A percentile compares a stretch with the other conserved stretches of the same genome.
phyloP scores from a whole-genome alignment of 2,329 filamentous ascomycete species.

The Aspergillus clavatus region DNA sequence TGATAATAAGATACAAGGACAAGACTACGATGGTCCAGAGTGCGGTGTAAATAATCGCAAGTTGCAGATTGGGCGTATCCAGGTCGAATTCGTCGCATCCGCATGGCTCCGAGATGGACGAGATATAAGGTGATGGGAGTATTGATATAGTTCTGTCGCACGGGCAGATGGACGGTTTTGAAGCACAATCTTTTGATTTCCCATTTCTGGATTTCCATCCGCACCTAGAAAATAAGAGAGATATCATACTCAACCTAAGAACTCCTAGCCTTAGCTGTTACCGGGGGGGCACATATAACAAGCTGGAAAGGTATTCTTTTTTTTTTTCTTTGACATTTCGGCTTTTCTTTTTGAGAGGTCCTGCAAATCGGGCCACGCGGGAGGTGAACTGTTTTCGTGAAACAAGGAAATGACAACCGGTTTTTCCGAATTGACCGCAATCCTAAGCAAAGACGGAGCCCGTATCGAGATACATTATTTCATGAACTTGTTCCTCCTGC shows the following conservation, averaged over 20 bases:
- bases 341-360: constrained; percentile 24
- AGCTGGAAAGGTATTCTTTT: constrained; percentile 36
- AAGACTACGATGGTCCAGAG: too few relatives aligned
- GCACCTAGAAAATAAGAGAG: constrained; percentile 30
- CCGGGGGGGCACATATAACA: constrained; percentile 10
- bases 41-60: too few relatives aligned
- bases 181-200: constrained; percentile 17
- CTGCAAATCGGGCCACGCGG: constrained; percentile 31
- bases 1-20: too few relatives aligned
- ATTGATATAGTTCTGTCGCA: too few relatives aligned
- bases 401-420: constrained; percentile 30
- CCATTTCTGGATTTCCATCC: constrained; percentile 29
- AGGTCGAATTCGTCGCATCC: neutral
- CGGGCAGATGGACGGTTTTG: constrained; percentile 10
- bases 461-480: constrained; percentile 40
- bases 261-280: constrained; percentile 20
- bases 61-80: too few relatives aligned
- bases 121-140: too few relatives aligned
- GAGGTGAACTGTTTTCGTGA: constrained; percentile 22
- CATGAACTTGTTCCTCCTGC: constrained; percentile 34
- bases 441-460: constrained; percentile 34
- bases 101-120: neutral
- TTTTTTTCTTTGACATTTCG: constrained; percentile 33
- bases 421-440: constrained; percentile 32
- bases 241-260: constrained; percentile 35